Evolutionary conservation across 2,329 filamentous ascomycete species (phyloP).

Genomic region (Aspergillus ochraceus): DNA sequence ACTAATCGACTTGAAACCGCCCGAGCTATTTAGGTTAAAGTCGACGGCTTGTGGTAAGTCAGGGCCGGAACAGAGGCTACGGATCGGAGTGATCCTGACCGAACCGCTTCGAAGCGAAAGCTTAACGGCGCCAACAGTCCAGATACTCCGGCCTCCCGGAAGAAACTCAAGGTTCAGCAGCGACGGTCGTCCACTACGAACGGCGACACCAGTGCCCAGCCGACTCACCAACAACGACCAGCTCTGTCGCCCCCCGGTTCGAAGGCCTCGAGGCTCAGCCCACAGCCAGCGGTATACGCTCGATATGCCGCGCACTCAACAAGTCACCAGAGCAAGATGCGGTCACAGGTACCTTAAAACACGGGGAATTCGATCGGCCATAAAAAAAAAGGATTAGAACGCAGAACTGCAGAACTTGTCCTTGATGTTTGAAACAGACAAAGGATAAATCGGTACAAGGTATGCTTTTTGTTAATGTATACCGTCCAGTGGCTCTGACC

Average conservation of each 20-base stretch:
- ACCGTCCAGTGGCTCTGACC: not conserved
- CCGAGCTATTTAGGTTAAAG: conserved; percentile 63
- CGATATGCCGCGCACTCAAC: too few relatives aligned
- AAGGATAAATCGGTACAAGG: conserved; percentile 65
- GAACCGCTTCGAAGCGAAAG: conserved; percentile 16
- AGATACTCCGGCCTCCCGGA: conserved; percentile 1
- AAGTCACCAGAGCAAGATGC: too few relatives aligned
- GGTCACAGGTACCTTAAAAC: too few relatives aligned
- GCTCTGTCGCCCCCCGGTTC: too few relatives aligned
- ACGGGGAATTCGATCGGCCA: too few relatives aligned
- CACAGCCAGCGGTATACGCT: too few relatives aligned
- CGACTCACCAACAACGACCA: too few relatives aligned
- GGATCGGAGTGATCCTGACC: not conserved
- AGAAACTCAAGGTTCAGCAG: conserved; percentile 15
- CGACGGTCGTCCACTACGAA: not conserved
- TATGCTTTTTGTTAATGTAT: conserved; percentile 23
- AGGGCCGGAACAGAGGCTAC: conserved; percentile 38
- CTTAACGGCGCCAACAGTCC: conserved; percentile 5
- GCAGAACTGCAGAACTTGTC: too few relatives aligned
- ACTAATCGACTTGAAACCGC: conserved; percentile 51
- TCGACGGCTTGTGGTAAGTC: conserved; percentile 66
- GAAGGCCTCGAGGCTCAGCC: too few relatives aligned
- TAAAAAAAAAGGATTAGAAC: too few relatives aligned
- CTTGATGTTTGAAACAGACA: conserved; percentile 49
- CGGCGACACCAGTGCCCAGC: not conserved